Evolutionary conservation across 2,329 filamentous ascomycete genomes (phyloP), one percentile per base, ranked within the genome.

Genomic region (Apiospora aurea): DNA sequence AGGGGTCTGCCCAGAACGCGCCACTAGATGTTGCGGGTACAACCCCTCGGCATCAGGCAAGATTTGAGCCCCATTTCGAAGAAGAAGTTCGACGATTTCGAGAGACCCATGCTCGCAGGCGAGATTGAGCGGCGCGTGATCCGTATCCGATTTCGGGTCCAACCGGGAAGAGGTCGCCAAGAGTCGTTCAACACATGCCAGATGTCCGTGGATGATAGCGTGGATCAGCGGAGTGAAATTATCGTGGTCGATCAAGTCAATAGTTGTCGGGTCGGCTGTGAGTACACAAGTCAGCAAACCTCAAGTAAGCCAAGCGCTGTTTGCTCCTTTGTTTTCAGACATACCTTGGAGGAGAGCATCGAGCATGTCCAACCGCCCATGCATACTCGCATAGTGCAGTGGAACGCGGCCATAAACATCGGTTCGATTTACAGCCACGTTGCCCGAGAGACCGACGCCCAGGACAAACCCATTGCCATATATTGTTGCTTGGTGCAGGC

Each of bases 171-270:
- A 92, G 76, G 90, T 90, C 41, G 88, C 87, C 29, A 99, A 89
- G 61, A 99, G 87, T 70, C 90, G 89, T 79, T 94, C 88, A 2
- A 97, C 95, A 79, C 94, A 97, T 68, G 91, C 88, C 26, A 96
- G 85, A 73, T 96, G 92, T 34, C 93, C 92, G 78, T 97, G 95
- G 70, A 97, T 95, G 74, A 98, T 98, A 61, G 94, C 93, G 82
- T 98, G 96, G 72, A 99, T 96, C 66, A 99, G 85, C 0, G 96
- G 95, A 0, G 96, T 98, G 81, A 97, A 99, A 82, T 97, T 98
- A 83, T 99, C 96, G 79, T 98, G 94, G 79, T 99, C 96, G 79
- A 95, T 95, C 53, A 93, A 86, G 79, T 98, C 91, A 73, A 98
- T 93, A 0, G 94, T 97, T 26, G 90, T 86, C 5, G 90, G 89